These are phyloP conservation scores for Diplodia intermedia DNA, from an alignment of 2,329 filamentous ascomycete species.

Conservation along the genomic window DNA sequence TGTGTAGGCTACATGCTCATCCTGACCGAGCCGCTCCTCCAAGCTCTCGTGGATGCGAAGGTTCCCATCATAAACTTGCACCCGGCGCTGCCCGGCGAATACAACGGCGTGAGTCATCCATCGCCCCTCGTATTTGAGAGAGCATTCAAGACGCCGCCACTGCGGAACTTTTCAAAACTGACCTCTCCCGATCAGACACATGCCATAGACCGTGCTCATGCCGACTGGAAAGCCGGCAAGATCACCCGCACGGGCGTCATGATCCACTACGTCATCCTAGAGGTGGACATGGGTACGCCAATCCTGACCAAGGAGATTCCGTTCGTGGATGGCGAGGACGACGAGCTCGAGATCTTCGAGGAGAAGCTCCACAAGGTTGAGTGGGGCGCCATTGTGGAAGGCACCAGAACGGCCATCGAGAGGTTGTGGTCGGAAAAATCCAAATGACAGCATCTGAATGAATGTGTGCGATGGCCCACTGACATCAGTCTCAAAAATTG, in stretches of 20 bases:
- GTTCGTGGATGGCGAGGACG: constrained; percentile 63
- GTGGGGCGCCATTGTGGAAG: constrained; percentile 80
- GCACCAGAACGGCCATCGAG: constrained; percentile 55
- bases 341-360: constrained; percentile 72
- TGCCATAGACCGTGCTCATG: constrained; percentile 80
- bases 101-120: constrained; percentile 65
- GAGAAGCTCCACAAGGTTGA: constrained; percentile 77
- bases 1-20: constrained; percentile 81
- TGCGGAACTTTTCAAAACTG: background rate
- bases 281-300: constrained; percentile 81
- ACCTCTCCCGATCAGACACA: constrained; percentile 46
- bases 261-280: constrained; percentile 78
- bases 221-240: constrained; percentile 72
- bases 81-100: constrained; percentile 74
- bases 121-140: background rate
- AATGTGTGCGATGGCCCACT: background rate
- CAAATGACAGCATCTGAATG: background rate
- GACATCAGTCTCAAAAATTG: background rate
- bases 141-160: background rate
- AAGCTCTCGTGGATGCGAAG: constrained; percentile 66
- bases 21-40: constrained; percentile 72
- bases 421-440: constrained; percentile 21
- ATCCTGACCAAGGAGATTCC: constrained; percentile 75
- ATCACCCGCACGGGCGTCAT: constrained; percentile 79
- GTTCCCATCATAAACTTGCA: constrained; percentile 83